phyloP scores from a whole-genome alignment of 306 rosid genomes.

The Mimosa bimucronata region DNA sequence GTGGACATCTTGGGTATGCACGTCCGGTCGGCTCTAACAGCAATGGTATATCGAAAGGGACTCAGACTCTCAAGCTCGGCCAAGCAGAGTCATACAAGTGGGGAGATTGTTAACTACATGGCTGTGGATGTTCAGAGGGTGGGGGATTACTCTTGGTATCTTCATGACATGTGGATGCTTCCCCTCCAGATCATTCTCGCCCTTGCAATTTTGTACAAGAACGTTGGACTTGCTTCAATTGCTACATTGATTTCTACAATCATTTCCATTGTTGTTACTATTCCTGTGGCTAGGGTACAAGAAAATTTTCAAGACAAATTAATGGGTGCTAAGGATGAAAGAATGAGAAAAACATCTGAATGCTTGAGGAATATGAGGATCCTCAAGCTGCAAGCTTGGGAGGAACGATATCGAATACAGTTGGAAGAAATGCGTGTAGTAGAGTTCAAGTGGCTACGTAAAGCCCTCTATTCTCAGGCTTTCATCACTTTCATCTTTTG shows the following conservation, averaged over 20 bases:
- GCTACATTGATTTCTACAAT: slow-evolving; percentile 93
- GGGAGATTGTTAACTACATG: slow-evolving; percentile 97
- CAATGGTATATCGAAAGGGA: slow-evolving; percentile 93
- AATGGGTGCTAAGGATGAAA: slow-evolving; percentile 98
- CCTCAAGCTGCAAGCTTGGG: slow-evolving; percentile 99
- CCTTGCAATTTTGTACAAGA: slow-evolving; percentile 93
- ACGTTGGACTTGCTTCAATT: slow-evolving; percentile 89
- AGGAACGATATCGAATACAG: slow-evolving; percentile 72
- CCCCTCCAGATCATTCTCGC: slow-evolving; percentile 95
- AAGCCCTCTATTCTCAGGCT: slow-evolving; percentile 97
- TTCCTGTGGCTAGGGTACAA: slow-evolving; percentile 85
- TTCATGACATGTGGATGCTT: slow-evolving; percentile 99
- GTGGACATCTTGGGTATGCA: slow-evolving; percentile 99
- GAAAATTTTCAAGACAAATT: slow-evolving; percentile 93
- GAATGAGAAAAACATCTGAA: slow-evolving; percentile 98
- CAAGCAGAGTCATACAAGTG: slow-evolving; percentile 95
- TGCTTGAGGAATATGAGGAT: slow-evolving; percentile 95
- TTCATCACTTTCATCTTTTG: slow-evolving; percentile 97
- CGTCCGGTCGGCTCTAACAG: slow-evolving; percentile 91
- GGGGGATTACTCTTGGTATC: slow-evolving; percentile 97
- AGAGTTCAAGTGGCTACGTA: slow-evolving; percentile 92
- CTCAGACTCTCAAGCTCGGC: slow-evolving; percentile 90
- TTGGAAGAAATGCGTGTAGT: slow-evolving; percentile 95
- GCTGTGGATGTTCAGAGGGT: slow-evolving; percentile 97
- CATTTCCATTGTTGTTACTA: slow-evolving; percentile 79